Evolutionary conservation across 139 green algal genomes (phyloP).

Genomic region (Microglena sp.): DNA sequence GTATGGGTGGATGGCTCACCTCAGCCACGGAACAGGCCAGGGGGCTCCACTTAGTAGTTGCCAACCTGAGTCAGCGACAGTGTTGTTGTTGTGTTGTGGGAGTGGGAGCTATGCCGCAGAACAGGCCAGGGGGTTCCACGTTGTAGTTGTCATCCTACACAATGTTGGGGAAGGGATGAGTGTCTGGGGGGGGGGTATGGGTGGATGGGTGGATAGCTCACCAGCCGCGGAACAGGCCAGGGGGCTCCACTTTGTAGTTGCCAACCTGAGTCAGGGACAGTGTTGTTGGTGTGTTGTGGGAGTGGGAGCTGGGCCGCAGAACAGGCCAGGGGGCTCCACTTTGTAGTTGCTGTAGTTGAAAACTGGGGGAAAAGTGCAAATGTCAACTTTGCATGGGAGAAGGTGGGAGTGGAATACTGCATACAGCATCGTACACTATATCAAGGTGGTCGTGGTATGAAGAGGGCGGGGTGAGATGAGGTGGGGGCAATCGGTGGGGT

Average conservation of each 20-base stretch:
- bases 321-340: constrained; percentile 94
- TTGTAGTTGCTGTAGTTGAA: constrained; percentile 96
- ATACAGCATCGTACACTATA: too few species aligned
- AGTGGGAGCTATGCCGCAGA: constrained; percentile 89
- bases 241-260: not conserved
- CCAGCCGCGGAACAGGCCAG: not conserved
- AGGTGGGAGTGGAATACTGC: too few species aligned
- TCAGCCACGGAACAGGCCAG: constrained; percentile 92
- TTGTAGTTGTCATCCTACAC: constrained; percentile 96
- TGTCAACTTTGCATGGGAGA: too few species aligned
- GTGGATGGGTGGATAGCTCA: not conserved
- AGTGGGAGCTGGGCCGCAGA: too few species aligned
- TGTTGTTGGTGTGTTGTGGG: too few species aligned
- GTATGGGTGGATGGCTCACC: constrained; percentile 98
- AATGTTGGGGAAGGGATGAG: too few species aligned
- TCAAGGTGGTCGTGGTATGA: too few species aligned
- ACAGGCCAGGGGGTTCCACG: constrained; percentile 94
- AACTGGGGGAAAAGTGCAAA: too few species aligned
- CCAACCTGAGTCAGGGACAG: too few species aligned
- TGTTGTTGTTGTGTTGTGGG: not conserved
- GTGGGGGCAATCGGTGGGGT: not conserved
- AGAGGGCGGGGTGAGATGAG: not conserved
- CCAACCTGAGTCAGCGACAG: constrained; percentile 63
- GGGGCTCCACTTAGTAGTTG: constrained; percentile 97
- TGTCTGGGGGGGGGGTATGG: not conserved